phyloP scores from a whole-genome alignment of 2,329 filamentous ascomycete genomes.

The Botrytis elliptica region DNA sequence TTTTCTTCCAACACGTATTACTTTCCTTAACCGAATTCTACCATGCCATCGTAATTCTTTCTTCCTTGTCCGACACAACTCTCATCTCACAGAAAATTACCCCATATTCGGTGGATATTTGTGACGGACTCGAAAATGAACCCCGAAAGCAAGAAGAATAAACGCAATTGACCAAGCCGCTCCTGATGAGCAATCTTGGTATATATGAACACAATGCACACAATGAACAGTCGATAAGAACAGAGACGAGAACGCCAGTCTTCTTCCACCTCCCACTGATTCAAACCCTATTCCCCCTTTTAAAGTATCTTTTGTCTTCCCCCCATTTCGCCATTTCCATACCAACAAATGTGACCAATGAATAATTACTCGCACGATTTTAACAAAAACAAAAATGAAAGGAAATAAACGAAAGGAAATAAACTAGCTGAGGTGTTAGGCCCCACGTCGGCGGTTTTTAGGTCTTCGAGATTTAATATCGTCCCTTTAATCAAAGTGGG shows the following conservation, averaged over 20 bases:
- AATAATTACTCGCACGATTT: not conserved
- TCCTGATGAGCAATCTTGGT: not conserved
- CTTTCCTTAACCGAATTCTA: not conserved
- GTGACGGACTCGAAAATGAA: not conserved
- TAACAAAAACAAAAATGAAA: not conserved
- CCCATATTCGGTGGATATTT: not conserved
- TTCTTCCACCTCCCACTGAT: not conserved
- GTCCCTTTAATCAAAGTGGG: not conserved
- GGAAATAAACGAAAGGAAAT: not conserved
- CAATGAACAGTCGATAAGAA: not conserved
- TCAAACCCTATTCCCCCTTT: not conserved
- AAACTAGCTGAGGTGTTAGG: not conserved
- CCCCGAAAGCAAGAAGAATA: not conserved
- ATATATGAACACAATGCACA: not conserved
- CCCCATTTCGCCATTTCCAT: conserved; percentile 1
- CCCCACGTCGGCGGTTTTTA: not conserved
- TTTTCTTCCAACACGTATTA: not conserved
- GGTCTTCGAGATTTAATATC: not conserved
- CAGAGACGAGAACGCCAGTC: not conserved
- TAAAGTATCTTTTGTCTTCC: conserved; percentile 10
- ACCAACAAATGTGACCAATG: not conserved
- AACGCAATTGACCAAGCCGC: not conserved
- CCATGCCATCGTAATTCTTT: not conserved
- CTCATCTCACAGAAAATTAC: not conserved
- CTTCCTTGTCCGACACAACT: not conserved